phyloP scores from a whole-genome alignment of 2,329 filamentous ascomycete species.

The Talaromyces sp. region DNA sequence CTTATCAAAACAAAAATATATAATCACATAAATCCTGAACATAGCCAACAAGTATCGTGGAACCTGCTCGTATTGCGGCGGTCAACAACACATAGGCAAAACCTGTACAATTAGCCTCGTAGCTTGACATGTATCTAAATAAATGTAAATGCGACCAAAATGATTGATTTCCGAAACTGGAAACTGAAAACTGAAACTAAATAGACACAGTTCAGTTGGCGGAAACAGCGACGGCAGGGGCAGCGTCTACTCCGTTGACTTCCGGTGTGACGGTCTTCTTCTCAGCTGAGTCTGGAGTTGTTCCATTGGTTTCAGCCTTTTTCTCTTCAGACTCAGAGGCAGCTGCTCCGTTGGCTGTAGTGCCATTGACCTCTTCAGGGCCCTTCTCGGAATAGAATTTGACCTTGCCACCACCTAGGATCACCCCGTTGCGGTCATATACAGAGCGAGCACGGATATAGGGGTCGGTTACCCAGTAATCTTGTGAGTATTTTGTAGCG shows the following conservation, averaged over 20 bases:
- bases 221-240: not conserved
- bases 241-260: not conserved
- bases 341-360: not conserved
- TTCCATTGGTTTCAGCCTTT: not conserved
- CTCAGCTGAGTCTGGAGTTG: not conserved
- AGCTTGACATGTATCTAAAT: not conserved
- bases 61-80: too few relatives aligned
- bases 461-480: constrained; percentile 88
- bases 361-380: constrained; percentile 1
- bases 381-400: constrained; percentile 58
- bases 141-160: not conserved
- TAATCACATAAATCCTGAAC: not conserved
- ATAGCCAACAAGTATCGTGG: too few relatives aligned
- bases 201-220: constrained; percentile 4
- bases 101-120: not conserved
- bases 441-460: constrained; percentile 76
- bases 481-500: constrained; percentile 59
- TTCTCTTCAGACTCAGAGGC: not conserved
- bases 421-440: constrained; percentile 75
- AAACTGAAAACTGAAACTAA: not conserved
- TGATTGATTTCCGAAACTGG: not conserved
- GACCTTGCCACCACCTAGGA: constrained; percentile 62
- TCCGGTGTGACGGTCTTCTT: not conserved
- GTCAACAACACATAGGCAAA: too few relatives aligned
- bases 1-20: not conserved